A percentile compares a stretch with the other conserved stretches of the same genome.
These are phyloP conservation scores for Fusarium sacchari DNA, from an alignment of 2,329 filamentous ascomycete species.

Conservation along the genomic window DNA sequence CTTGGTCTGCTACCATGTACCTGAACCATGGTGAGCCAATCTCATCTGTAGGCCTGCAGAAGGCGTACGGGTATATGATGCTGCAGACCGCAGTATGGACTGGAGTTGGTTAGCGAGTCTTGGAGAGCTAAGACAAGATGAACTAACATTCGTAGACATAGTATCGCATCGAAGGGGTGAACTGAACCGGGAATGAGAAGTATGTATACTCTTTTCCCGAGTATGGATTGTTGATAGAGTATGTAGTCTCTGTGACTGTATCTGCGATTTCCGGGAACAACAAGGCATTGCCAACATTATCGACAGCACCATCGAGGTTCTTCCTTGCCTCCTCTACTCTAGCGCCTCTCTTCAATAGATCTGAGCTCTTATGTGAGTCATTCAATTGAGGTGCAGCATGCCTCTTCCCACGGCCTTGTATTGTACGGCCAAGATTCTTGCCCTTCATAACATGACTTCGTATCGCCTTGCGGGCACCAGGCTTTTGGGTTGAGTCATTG, in stretches of 20 bases:
- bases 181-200: conserved; percentile 36
- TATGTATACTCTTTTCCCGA: conserved; percentile 31
- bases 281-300: background rate
- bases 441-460: conserved; percentile 41
- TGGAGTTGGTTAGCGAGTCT: background rate
- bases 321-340: background rate
- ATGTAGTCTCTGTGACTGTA: conserved; percentile 1
- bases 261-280: conserved; percentile 28
- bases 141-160: conserved; percentile 35
- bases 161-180: conserved; percentile 34
- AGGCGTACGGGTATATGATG: conserved; percentile 27
- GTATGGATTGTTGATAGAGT: conserved; percentile 6
- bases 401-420: conserved; percentile 31
- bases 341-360: background rate
- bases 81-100: conserved; percentile 29
- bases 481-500: background rate
- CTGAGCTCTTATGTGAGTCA: background rate
- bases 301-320: background rate
- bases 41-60: conserved; percentile 27
- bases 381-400: conserved; percentile 5
- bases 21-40: conserved; percentile 26
- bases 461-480: conserved; percentile 24
- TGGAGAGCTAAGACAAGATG: background rate
- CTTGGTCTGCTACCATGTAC: conserved; percentile 32
- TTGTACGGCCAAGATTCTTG: conserved; percentile 34